Evolutionary conservation across 495 filamentous ascomycete species (phyloP).

Genomic region (Articulospora tetracladia): DNA sequence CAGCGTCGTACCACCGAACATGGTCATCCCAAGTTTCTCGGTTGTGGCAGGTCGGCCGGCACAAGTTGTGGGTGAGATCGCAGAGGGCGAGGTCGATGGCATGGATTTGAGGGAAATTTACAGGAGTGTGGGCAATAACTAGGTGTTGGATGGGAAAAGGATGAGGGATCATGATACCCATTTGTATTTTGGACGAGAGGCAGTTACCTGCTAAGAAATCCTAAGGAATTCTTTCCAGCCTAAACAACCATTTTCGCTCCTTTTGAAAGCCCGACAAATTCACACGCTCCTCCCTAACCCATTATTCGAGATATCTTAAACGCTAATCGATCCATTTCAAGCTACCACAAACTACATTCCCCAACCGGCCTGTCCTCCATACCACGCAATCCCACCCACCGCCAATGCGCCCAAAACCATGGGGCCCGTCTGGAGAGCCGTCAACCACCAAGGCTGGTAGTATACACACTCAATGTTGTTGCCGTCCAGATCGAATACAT

Average conservation of each 20-base stretch:
- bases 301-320: too few species aligned
- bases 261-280: neutral
- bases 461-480: slow-evolving; percentile 47
- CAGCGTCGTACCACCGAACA: slow-evolving; percentile 75
- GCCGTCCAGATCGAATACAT: slow-evolving; percentile 46
- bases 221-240: too few species aligned
- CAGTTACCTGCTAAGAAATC: too few species aligned
- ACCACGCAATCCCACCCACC: neutral
- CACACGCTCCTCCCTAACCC: neutral
- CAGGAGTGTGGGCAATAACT: slow-evolving; percentile 44
- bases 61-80: slow-evolving; percentile 78
- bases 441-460: slow-evolving; percentile 20
- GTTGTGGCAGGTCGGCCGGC: slow-evolving; percentile 82
- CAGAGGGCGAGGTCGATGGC: slow-evolving; percentile 65
- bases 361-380: slow-evolving; percentile 3
- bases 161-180: slow-evolving; percentile 13
- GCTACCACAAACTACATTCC: neutral
- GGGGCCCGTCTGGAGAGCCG: neutral
- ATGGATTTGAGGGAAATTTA: slow-evolving; percentile 56
- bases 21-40: slow-evolving; percentile 86
- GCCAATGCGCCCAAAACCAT: neutral
- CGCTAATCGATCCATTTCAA: too few species aligned
- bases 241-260: too few species aligned
- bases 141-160: neutral
- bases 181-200: neutral